Evolutionary conservation across 2,329 filamentous ascomycete genomes (phyloP), one percentile per base, ranked within the genome.

Genomic region (Bipolaris bicolor): DNA sequence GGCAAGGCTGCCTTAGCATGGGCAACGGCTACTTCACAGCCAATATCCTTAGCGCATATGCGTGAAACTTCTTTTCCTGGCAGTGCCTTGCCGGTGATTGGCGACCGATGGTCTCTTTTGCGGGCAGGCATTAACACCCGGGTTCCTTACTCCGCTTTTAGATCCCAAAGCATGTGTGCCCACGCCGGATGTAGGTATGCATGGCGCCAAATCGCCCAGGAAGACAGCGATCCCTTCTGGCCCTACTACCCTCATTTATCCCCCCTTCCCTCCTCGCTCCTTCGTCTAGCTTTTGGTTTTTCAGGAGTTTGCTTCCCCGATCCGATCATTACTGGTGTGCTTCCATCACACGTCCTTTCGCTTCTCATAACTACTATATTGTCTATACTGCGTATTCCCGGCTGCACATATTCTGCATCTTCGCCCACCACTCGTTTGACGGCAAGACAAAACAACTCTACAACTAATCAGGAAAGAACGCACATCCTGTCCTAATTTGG

Each of bases 341-440:
- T 43, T 60, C 54, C 49, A 50, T 49, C 71, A 74, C 69, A 74
- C 71, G 70, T 76, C 70, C 73, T 65, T 54, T 76, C 73, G 31
- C 74, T 76, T 56, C 37, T 34, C 54, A 50, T 16, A 55, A 55
- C 36, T 31, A 39, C 36, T 31, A 39, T 50, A 36, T 37, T 34
- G 44, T 11, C 52, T 49, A 41, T 49, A 53, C 57, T 53, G 47
- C 58, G 55, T 43, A 50, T 48, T 49, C 60, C 60, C 55, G 31
- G 41, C 58, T 57, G 46, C 61, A 63, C n/a, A 59, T 58, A 40
- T 10, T 29, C 58, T 66, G 53, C 58, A 55, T 63, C 59, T 65
- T 59, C 62, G 59, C 52, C 43, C 51, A 49, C 58, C 62, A 52
- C 55, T 58, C 48, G 29, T 49, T 52, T 49, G 22, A 39, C 7